These are phyloP conservation scores for Fusarium sp. DNA, from an alignment of 2,329 filamentous ascomycete genomes.

Conservation along the genomic window DNA sequence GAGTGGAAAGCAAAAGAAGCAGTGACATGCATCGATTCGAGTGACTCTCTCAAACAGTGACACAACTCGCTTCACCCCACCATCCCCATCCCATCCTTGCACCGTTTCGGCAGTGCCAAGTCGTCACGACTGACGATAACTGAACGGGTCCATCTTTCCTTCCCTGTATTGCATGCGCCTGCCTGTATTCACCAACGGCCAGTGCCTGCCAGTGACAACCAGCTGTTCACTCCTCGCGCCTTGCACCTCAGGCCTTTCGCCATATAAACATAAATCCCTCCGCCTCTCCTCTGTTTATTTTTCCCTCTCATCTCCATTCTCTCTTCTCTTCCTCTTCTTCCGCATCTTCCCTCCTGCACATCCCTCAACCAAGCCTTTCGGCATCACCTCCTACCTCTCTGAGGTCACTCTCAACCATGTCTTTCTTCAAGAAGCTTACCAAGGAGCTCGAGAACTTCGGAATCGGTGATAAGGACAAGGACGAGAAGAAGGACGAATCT, in stretches of 20 bases:
- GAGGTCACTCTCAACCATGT: conserved; percentile 49
- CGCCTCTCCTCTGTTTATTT: conserved; percentile 17
- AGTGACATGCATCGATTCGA: conserved; percentile 14
- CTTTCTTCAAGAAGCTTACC: conserved; percentile 58
- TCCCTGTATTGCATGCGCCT: neutral
- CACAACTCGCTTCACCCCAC: conserved; percentile 25
- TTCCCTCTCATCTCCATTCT: neutral
- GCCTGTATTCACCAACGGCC: neutral
- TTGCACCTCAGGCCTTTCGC: conserved; percentile 20
- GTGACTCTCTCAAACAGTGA: conserved; percentile 18
- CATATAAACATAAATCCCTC: conserved; percentile 32
- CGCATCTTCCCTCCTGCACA: conserved; percentile 1
- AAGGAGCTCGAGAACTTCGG: conserved; percentile 61
- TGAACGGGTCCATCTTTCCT: conserved; percentile 7
- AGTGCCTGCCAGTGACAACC: conserved; percentile 25
- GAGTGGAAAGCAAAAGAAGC: neutral
- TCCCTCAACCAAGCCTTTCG: conserved; percentile 15
- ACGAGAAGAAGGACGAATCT: conserved; percentile 40
- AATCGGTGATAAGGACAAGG: conserved; percentile 54
- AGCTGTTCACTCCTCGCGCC: neutral
- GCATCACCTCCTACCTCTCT: conserved; percentile 6
- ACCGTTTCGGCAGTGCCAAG: conserved; percentile 12
- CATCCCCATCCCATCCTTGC: conserved; percentile 8
- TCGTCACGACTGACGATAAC: conserved; percentile 12
- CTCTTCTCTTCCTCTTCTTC: conserved; percentile 6